Evolutionary conservation across 495 filamentous ascomycete species (phyloP), one percentile per base, ranked within the genome.

Genomic region (Xylaria bambusicola): DNA sequence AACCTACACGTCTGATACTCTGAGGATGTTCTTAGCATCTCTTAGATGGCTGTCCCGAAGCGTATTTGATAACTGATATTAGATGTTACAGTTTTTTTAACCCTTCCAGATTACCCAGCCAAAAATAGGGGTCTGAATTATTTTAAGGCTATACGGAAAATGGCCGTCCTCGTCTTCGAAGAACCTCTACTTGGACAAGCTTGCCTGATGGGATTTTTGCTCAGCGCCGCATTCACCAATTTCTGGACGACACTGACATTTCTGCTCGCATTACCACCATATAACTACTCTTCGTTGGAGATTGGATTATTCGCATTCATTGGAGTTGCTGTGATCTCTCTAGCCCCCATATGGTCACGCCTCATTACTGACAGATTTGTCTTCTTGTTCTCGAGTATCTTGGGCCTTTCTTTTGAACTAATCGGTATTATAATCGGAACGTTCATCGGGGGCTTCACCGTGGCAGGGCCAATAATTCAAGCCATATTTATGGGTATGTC

Each of bases 301-400:
- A 90, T 94, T 41, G 91, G 91, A 1, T 75, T 94, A 41, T 94
- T 94, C 66, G 87, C 88, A 0, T 74, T 95, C 20, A 86, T 92
- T 29, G 91, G 91, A 3, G 82, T 93, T 3, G 80, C 80, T 0
- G 82, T 84, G 27, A 88, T 93, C 73, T 62, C 80, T 46, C 69
- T 86, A 23, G 84, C 82, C 0, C 91, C 91, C 0, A 51, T 90
- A 10, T 92, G 85, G 68, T 86, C 85, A 6, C 78, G 86, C n/a
- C 66, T 81, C 15, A 79, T 94, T 40, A 92, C 88, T 12, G 90
- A 92, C 61, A 78, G 76, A 56, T 84, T 87, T 63, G 75, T 82
- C 3, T 86, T 89, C 13, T 79, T 86, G 24, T 81, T 89, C 50
- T 86, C 83, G 24, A 84, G 89, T 12, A 70, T 91, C 13, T 58